A percentile compares a stretch with the other conserved stretches of the same genome.
Evolutionary conservation across 2,329 filamentous ascomycete genomes (phyloP).

Genomic region (Phyllosticta citribraziliensis): DNA sequence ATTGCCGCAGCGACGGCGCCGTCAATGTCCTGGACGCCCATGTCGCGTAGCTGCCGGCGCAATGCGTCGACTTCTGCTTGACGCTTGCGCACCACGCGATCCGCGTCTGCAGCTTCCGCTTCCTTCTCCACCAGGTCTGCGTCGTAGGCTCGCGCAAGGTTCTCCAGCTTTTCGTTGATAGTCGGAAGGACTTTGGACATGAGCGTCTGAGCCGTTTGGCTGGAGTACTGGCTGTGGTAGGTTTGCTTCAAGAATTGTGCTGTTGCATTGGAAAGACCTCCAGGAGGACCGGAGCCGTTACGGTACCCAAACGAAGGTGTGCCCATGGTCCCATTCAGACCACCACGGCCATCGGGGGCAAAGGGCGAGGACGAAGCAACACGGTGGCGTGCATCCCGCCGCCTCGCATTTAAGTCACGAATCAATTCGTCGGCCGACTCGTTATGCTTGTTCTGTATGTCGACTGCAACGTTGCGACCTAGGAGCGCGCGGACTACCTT

Average conservation of each 20-base stretch:
- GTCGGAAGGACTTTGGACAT: conserved; percentile 52
- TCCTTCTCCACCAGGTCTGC: conserved; percentile 67
- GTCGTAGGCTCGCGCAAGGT: conserved; percentile 49
- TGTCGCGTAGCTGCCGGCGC: conserved; percentile 49
- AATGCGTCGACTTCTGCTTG: conserved; percentile 56
- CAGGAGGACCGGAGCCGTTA: neutral
- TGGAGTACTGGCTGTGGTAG: conserved; percentile 24
- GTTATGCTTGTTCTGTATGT: conserved; percentile 72
- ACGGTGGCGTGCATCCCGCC: conserved; percentile 49
- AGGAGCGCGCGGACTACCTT: conserved; percentile 58
- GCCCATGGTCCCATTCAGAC: conserved; percentile 20
- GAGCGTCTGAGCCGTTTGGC: conserved; percentile 46
- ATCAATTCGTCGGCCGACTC: conserved; percentile 80
- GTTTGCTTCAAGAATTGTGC: neutral
- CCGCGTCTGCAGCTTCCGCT: conserved; percentile 36
- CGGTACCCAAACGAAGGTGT: neutral
- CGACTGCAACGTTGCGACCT: conserved; percentile 69
- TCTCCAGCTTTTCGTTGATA: conserved; percentile 37
- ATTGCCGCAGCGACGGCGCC: conserved; percentile 33
- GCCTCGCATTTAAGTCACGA: conserved; percentile 57
- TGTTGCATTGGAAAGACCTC: neutral
- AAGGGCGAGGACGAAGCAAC: conserved; percentile 65
- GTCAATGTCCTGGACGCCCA: conserved; percentile 16
- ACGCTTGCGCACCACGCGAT: conserved; percentile 46
- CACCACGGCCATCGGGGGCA: conserved; percentile 20